Conservation (phyloP, 2,329 filamentous ascomycete species). For the Lizonia empirigonia region DNA sequence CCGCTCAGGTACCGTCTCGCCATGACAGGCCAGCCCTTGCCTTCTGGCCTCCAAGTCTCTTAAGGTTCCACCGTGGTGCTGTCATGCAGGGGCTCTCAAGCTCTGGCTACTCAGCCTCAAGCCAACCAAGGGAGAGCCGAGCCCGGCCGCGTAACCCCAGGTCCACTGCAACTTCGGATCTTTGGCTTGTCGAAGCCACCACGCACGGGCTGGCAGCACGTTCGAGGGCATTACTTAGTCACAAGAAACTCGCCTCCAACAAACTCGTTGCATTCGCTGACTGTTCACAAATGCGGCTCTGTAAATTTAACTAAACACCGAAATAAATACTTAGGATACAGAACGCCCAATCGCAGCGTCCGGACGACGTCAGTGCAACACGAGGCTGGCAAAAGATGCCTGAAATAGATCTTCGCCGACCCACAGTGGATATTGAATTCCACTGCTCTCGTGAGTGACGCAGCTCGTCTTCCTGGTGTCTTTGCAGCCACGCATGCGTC, state of each 20-base stretch:
- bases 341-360: slow-evolving; percentile 10
- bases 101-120: slow-evolving; percentile 15
- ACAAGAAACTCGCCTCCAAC: neutral
- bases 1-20: slow-evolving; percentile 16
- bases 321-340: slow-evolving; percentile 3
- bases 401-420: slow-evolving; percentile 18
- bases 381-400: slow-evolving; percentile 15
- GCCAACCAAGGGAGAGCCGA: slow-evolving; percentile 1
- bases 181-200: slow-evolving; percentile 9
- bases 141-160: slow-evolving; percentile 5
- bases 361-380: slow-evolving; percentile 15
- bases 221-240: neutral
- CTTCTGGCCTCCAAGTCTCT: neutral
- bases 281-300: neutral
- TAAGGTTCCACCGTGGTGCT: slow-evolving; percentile 1
- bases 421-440: slow-evolving; percentile 12
- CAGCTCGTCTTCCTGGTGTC: slow-evolving; percentile 11
- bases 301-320: neutral
- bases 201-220: too few relatives aligned
- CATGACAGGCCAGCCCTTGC: neutral
- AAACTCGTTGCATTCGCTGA: neutral
- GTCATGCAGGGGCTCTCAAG: slow-evolving; percentile 7
- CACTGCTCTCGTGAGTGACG: slow-evolving; percentile 13
- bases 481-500: slow-evolving; percentile 11
- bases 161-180: slow-evolving; percentile 4